phyloP scores from a whole-genome alignment of 2,329 filamentous ascomycete species.

The Trichoderma aggressivum region DNA sequence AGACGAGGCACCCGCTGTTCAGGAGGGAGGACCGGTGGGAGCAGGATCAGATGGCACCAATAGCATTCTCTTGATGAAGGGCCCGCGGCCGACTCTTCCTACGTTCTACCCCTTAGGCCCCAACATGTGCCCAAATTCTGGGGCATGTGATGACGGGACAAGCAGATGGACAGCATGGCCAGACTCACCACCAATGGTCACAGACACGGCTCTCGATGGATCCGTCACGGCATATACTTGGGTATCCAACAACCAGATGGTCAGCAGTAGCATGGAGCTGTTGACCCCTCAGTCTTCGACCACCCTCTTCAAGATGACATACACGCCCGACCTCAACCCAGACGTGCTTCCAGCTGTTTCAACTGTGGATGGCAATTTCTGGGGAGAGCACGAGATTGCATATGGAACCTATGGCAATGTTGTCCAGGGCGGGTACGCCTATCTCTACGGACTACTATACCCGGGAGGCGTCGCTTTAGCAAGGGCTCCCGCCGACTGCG shows the following conservation, averaged over 20 bases:
- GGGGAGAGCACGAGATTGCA: slow-evolving; percentile 18
- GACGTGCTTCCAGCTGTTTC: slow-evolving; percentile 19
- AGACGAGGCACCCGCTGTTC: slow-evolving; percentile 20
- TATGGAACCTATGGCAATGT: slow-evolving; percentile 23
- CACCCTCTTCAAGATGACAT: slow-evolving; percentile 22
- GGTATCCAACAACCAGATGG: slow-evolving; percentile 14
- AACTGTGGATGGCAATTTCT: slow-evolving; percentile 18
- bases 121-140: slow-evolving; percentile 15
- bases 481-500: slow-evolving; percentile 18
- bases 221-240: slow-evolving; percentile 21
- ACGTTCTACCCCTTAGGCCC: slow-evolving; percentile 13
- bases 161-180: slow-evolving; percentile 22
- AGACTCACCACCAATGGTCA: slow-evolving; percentile 22
- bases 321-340: slow-evolving; percentile 16
- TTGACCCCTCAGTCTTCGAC: slow-evolving; percentile 8
- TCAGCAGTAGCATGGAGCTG: not conserved
- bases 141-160: slow-evolving; percentile 16
- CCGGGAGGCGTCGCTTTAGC: slow-evolving; percentile 22
- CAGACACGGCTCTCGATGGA: slow-evolving; percentile 9
- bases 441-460: slow-evolving; percentile 22
- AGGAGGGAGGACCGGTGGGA: slow-evolving; percentile 8
- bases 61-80: slow-evolving; percentile 17
- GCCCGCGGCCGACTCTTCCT: slow-evolving; percentile 16
- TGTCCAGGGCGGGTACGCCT: slow-evolving; percentile 21
- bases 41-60: slow-evolving; percentile 18